These are phyloP conservation scores for Globisporangium uncinulatum DNA, from an alignment of 352 stramenopile genomes.

Conservation along the genomic window DNA sequence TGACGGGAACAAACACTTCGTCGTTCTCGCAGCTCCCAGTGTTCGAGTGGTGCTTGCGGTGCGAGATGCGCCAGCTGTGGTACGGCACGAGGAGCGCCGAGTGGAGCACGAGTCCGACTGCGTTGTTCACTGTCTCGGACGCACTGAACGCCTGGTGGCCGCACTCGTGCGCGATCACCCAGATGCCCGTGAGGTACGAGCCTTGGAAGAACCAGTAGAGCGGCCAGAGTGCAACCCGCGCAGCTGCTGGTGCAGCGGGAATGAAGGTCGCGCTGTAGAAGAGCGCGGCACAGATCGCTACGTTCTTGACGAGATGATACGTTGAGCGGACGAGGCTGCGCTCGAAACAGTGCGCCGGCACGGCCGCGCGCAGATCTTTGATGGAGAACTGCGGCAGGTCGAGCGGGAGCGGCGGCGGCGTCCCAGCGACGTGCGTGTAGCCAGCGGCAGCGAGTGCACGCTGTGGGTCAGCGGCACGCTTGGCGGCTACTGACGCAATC, in stretches of 20 bases:
- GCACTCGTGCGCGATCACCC: conserved; percentile 97
- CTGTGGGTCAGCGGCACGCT: conserved; percentile 13
- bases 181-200: conserved; percentile 95
- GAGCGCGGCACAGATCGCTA: conserved; percentile 84
- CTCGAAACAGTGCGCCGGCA: conserved; percentile 96
- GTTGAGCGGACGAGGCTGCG: conserved; percentile 90
- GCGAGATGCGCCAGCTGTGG: conserved; percentile 96
- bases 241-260: conserved; percentile 18
- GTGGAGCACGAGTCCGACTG: conserved; percentile 95
- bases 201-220: conserved; percentile 98
- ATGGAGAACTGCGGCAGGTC: conserved; percentile 84
- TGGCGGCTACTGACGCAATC: conserved; percentile 11
- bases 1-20: conserved; percentile 95
- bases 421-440: conserved; percentile 68
- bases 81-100: conserved; percentile 97
- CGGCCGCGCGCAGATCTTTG: conserved; percentile 86
- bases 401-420: conserved; percentile 74
- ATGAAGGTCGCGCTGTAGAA: conserved; percentile 85
- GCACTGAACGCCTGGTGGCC: conserved; percentile 96
- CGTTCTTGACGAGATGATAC: conserved; percentile 90
- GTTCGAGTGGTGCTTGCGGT: conserved; percentile 96
- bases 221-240: conserved; percentile 77
- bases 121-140: conserved; percentile 94
- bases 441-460: conserved; percentile 52
- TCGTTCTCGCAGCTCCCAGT: conserved; percentile 94